Evolutionary conservation across 1,284 basidiomycete genomes (phyloP).

Genomic region (Mycena sp.): DNA sequence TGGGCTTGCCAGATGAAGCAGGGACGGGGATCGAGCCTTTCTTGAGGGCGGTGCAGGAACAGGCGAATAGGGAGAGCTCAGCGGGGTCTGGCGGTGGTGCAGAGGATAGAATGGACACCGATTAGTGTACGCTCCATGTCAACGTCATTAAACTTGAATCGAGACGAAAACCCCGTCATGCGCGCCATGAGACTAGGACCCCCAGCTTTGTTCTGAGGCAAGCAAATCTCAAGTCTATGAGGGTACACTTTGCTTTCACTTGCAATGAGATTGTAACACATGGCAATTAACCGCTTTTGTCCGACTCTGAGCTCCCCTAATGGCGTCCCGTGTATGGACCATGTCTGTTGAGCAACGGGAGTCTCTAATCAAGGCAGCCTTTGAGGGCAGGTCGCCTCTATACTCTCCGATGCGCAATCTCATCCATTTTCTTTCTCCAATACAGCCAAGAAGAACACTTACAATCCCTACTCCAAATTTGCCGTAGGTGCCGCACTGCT

Average conservation of each 20-base stretch:
- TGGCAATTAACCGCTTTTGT: too few relatives aligned
- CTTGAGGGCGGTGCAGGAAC: conserved; percentile 76
- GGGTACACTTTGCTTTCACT: too few relatives aligned
- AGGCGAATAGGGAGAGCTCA: conserved; percentile 63
- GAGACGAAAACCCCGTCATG: too few relatives aligned
- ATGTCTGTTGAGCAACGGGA: conserved; percentile 28
- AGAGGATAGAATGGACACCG: conserved; percentile 67
- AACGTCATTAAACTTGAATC: too few relatives aligned
- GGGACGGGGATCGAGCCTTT: conserved; percentile 78
- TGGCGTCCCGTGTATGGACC: conserved; percentile 24
- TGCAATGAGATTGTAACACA: too few relatives aligned
- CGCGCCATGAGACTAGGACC: too few relatives aligned
- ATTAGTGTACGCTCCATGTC: conserved; percentile 41
- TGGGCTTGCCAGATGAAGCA: conserved; percentile 83
- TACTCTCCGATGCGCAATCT: not conserved
- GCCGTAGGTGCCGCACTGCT: conserved; percentile 89
- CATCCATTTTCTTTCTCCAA: not conserved
- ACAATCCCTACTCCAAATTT: conserved; percentile 87
- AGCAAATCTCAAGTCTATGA: too few relatives aligned
- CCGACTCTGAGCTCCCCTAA: too few relatives aligned
- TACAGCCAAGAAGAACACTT: conserved; percentile 58
- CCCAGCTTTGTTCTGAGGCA: too few relatives aligned
- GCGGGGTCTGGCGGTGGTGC: conserved; percentile 32
- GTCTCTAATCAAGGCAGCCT: conserved; percentile 26
- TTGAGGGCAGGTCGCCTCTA: conserved; percentile 13